Conservation (phyloP, 2,329 filamentous ascomycete species). For the Sarocladium strictum region DNA sequence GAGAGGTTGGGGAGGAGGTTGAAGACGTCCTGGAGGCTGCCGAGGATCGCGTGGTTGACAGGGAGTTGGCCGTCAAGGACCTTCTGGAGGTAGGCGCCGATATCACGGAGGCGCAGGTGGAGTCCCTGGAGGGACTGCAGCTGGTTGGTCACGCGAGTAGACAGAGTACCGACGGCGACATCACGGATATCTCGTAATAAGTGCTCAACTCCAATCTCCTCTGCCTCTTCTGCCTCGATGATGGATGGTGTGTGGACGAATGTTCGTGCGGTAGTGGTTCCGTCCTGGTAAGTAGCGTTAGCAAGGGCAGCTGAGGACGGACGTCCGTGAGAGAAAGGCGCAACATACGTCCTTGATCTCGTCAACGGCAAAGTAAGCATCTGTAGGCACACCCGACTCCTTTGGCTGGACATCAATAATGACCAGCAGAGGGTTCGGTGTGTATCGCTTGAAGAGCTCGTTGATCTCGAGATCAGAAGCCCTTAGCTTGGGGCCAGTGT, state of each 20-base stretch:
- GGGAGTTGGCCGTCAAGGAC: slow-evolving; percentile 89
- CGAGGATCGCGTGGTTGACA: slow-evolving; percentile 94
- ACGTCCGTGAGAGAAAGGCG: not conserved
- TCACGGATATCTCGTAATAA: slow-evolving; percentile 96
- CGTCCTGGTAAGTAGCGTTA: slow-evolving; percentile 56
- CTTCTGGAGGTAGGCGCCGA: slow-evolving; percentile 91
- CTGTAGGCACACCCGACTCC: slow-evolving; percentile 93
- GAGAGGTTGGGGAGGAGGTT: slow-evolving; percentile 95
- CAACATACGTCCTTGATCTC: slow-evolving; percentile 93
- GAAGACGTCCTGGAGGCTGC: slow-evolving; percentile 98
- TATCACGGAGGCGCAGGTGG: slow-evolving; percentile 89
- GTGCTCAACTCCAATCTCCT: slow-evolving; percentile 98
- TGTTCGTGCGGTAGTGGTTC: slow-evolving; percentile 92
- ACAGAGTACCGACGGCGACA: slow-evolving; percentile 93
- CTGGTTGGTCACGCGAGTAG: slow-evolving; percentile 94
- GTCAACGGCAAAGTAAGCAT: slow-evolving; percentile 98
- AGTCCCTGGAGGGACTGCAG: slow-evolving; percentile 95
- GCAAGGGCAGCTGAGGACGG: not conserved
- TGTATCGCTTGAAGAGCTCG: slow-evolving; percentile 99
- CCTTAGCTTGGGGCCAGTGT: slow-evolving; percentile 93
- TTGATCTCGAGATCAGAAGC: slow-evolving; percentile 98
- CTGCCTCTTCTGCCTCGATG: slow-evolving; percentile 97
- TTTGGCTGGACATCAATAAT: slow-evolving; percentile 99
- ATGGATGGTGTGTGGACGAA: slow-evolving; percentile 98
- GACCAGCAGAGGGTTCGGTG: slow-evolving; percentile 88